Evolutionary conservation across 2,329 filamentous ascomycete species (phyloP), one percentile per base, ranked within the genome.

Genomic region (Trichoderma breve): DNA sequence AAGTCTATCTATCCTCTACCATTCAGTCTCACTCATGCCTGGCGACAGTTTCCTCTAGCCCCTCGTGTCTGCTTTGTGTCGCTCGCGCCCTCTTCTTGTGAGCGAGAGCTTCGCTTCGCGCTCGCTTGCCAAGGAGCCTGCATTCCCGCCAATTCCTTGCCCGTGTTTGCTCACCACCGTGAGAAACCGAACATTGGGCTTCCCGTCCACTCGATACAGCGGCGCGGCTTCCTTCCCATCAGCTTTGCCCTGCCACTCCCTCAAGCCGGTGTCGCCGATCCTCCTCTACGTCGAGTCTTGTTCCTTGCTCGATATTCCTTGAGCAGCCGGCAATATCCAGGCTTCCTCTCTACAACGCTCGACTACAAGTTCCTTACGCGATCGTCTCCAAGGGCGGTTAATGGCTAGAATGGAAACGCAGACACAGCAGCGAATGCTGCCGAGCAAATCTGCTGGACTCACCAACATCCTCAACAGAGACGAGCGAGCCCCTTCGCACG

Each of bases 401-500:
- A 66, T 60, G 36, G 32, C 34, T 24, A 64, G 58, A 53, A 77
- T 76, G 75, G 74, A 76, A 62, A 60, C 72, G 55, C 74, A 76
- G 71, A 70, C 47, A 60, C 71, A 73, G 32, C 74, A 73, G 28
- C 65, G 69, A 51, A 63, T 68, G 39, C 62, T 71, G 55, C 75
- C 78, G 72, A 73, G 77, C 72, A 83, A 82, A 73, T 73, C 80
- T 64, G 81, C 80, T 39, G 81, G 81, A 62, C 76, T 83, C 65
- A 80, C 77, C 71, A 83, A 82, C 69, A 83, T 83, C 55, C 79
- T 83, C 34, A 83, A 83, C 74, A 76, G 76, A 62, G 80, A 80
- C 72, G 81, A 82, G 34, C 77, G 76, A 60, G 74, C 75, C 39
- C 74, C 77, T 18, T 72, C 74, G 47, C 74, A 78, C 34, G 77